These are phyloP conservation scores for Eucalyptus globulus DNA, from an alignment of 345 rosid genomes.

Conservation along the genomic window DNA sequence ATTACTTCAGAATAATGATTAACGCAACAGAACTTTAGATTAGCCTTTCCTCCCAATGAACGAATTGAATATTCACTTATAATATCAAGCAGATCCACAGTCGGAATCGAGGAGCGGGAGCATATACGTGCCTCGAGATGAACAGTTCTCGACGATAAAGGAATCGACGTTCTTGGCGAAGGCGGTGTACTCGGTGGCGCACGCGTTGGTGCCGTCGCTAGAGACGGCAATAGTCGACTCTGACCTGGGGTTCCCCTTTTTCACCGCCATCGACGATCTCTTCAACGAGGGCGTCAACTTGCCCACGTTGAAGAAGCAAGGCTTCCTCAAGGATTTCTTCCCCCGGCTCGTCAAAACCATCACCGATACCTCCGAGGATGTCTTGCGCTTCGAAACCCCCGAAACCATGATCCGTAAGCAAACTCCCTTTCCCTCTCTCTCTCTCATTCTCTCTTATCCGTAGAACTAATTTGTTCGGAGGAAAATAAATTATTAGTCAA, in stretches of 20 bases:
- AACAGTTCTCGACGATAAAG: conserved; percentile 8
- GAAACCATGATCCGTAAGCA: conserved; percentile 27
- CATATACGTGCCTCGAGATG: conserved; percentile 19
- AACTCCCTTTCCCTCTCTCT: background rate
- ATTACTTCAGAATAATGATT: no score
- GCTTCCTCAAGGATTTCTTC: conserved; percentile 10
- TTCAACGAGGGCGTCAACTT: conserved; percentile 40
- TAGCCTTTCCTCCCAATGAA: background rate
- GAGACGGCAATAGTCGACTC: conserved; percentile 24
- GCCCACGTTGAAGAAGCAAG: conserved; percentile 13
- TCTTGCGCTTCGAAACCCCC: conserved; percentile 54
- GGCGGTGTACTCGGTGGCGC: conserved; percentile 38
- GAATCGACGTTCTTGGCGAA: conserved; percentile 5
- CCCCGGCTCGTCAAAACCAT: conserved; percentile 42
- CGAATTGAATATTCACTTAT: background rate
- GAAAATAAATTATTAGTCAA: background rate
- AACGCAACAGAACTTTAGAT: background rate
- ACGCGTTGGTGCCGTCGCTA: conserved; percentile 41
- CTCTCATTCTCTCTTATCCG: no score
- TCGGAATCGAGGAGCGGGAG: conserved; percentile 4
- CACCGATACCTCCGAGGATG: conserved; percentile 11
- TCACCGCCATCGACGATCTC: conserved; percentile 51
- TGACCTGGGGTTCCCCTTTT: conserved; percentile 38
- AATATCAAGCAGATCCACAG: conserved; percentile 4
- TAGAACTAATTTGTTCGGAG: no score